These are phyloP conservation scores for Cerrena zonata DNA, from an alignment of 1,284 basidiomycete genomes.

Conservation along the genomic window DNA sequence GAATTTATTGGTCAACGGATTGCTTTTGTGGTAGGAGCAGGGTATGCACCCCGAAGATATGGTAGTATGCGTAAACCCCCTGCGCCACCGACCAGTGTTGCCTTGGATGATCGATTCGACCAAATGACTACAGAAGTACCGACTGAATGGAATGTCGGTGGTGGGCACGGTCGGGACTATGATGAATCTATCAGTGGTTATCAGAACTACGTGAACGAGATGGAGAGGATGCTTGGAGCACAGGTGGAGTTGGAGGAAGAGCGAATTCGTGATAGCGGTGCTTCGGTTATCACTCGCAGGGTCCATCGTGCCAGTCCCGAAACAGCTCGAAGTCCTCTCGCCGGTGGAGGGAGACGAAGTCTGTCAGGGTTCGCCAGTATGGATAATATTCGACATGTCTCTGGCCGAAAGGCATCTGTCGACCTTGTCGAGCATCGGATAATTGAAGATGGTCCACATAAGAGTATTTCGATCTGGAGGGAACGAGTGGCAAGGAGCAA, in stretches of 20 bases:
- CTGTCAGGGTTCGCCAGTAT: conserved; percentile 11
- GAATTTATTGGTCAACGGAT: not conserved
- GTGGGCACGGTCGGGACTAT: conserved; percentile 22
- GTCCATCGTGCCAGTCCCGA: conserved; percentile 1
- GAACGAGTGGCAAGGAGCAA: conserved; percentile 30
- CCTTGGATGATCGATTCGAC: conserved; percentile 39
- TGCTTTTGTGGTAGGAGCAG: conserved; percentile 4
- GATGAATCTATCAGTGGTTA: conserved; percentile 32
- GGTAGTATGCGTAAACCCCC: conserved; percentile 22
- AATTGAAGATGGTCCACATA: conserved; percentile 30
- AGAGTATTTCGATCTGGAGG: conserved; percentile 34
- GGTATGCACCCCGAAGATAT: conserved; percentile 4
- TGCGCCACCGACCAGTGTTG: conserved; percentile 31
- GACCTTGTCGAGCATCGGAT: conserved; percentile 31
- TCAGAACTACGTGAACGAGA: conserved; percentile 41
- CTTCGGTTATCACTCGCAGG: not conserved
- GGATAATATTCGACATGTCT: conserved; percentile 23
- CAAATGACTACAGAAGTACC: conserved; percentile 32
- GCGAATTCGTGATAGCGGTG: conserved; percentile 1
- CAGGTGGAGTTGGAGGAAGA: conserved; percentile 23
- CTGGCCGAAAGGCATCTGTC: conserved; percentile 19
- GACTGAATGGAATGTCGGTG: conserved; percentile 26
- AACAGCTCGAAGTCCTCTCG: conserved; percentile 2
- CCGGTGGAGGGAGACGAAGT: conserved; percentile 6
- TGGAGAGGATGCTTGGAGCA: conserved; percentile 39